Percentiles rank a stretch among this genome's conserved stretches.
Conservation (phyloP, 1,284 basidiomycete genomes). For the Ceratobasidium theobromae region DNA sequence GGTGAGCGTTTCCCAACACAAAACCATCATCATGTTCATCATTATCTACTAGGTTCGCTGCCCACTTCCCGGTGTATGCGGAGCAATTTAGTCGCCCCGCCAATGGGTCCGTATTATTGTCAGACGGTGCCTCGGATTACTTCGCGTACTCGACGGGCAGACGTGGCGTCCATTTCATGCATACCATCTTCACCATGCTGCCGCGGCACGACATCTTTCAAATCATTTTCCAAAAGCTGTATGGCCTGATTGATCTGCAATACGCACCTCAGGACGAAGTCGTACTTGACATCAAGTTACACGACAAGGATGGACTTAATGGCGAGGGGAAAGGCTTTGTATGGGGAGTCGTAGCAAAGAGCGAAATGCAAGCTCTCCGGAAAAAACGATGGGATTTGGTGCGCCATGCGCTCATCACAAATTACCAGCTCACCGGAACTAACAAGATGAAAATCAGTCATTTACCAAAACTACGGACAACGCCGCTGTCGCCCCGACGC, state of each 20-base stretch:
- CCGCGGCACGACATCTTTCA: slow-evolving; percentile 83
- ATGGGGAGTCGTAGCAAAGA: slow-evolving; percentile 81
- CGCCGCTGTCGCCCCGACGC: slow-evolving; percentile 55
- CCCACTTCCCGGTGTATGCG: slow-evolving; percentile 57
- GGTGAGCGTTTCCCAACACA: slow-evolving; percentile 46
- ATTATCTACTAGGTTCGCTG: slow-evolving; percentile 61
- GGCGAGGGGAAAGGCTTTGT: slow-evolving; percentile 58
- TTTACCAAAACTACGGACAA: slow-evolving; percentile 78
- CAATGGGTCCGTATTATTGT: slow-evolving; percentile 50
- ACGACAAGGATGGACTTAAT: slow-evolving; percentile 40
- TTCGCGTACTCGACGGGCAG: slow-evolving; percentile 85
- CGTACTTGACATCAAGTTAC: slow-evolving; percentile 75
- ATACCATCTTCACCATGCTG: slow-evolving; percentile 72
- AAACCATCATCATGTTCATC: no score
- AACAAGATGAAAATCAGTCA: slow-evolving; percentile 18
- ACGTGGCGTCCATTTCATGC: slow-evolving; percentile 70
- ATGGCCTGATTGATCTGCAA: slow-evolving; percentile 71
- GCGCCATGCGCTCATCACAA: slow-evolving; percentile 39
- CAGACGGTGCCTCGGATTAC: slow-evolving; percentile 75
- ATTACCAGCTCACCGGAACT: background rate
- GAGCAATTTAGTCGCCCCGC: slow-evolving; percentile 68
- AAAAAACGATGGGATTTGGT: slow-evolving; percentile 84
- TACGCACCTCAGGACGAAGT: slow-evolving; percentile 68
- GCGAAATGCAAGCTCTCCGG: slow-evolving; percentile 67
- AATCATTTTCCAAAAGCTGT: slow-evolving; percentile 58